phyloP scores from a whole-genome alignment of 108 stramenopile species.

The Schizochytrium sp. region DNA sequence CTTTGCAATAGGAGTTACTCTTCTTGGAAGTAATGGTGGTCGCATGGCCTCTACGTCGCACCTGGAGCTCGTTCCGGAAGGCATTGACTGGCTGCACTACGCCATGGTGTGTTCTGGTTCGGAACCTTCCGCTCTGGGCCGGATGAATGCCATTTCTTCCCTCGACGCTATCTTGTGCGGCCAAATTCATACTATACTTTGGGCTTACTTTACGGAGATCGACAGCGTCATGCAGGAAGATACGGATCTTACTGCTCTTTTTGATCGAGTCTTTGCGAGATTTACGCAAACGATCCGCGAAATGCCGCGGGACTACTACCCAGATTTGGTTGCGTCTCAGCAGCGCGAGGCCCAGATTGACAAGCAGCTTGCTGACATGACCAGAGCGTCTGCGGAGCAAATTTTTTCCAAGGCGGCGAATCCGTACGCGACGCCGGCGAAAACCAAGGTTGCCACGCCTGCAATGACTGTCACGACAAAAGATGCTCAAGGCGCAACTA shows the following conservation, averaged over 20 bases:
- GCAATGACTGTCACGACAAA: background rate
- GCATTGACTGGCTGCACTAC: background rate
- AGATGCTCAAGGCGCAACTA: background rate
- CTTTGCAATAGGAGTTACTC: background rate
- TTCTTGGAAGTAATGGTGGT: background rate
- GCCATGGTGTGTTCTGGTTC: background rate
- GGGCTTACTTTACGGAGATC: background rate
- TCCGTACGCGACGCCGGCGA: background rate
- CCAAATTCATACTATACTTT: background rate
- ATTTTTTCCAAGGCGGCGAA: background rate
- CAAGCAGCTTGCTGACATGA: background rate
- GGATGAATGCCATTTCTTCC: background rate
- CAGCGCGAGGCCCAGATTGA: background rate
- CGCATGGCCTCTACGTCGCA: background rate
- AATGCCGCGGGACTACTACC: background rate
- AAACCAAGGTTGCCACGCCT: background rate
- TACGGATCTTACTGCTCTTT: background rate
- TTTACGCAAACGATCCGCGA: background rate
- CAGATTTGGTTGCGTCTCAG: background rate
- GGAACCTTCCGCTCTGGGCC: background rate
- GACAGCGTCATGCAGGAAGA: too few species aligned
- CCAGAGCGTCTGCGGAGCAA: background rate
- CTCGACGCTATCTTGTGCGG: background rate
- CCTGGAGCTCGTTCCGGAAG: background rate
- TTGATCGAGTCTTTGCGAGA: background rate